These are phyloP conservation scores for Solanum pinnatisectum DNA, from an alignment of 257 asterid genomes.

Conservation along the genomic window DNA sequence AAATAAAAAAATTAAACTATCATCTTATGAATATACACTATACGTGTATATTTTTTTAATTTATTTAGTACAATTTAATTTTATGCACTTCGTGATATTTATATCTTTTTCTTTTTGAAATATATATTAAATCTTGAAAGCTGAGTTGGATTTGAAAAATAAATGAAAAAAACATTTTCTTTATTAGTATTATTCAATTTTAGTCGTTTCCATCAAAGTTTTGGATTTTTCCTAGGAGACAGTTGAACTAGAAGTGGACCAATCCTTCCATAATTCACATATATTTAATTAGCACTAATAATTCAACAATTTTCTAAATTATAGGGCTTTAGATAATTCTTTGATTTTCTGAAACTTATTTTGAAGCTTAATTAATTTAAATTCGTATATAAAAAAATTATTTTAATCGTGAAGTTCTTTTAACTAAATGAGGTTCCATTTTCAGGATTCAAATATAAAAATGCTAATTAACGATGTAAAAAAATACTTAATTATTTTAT, in stretches of 20 bases:
- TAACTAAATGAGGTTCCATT: background rate
- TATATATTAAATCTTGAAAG: background rate
- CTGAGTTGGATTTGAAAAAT: background rate
- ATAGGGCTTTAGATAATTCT: background rate
- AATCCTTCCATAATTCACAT: background rate
- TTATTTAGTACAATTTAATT: too few species aligned
- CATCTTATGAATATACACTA: background rate
- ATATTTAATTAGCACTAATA: background rate
- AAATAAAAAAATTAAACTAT: background rate
- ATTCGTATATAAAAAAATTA: background rate
- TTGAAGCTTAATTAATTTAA: background rate
- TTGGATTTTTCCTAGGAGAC: background rate
- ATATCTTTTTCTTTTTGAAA: too few species aligned
- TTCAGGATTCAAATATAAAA: background rate
- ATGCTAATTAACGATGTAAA: rapidly evolving
- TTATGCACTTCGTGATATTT: too few species aligned
- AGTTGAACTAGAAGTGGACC: background rate
- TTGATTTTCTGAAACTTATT: background rate
- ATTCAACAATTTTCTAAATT: background rate
- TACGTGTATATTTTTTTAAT: background rate
- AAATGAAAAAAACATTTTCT: too few species aligned
- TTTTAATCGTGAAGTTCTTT: background rate
- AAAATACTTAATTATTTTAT: background rate
- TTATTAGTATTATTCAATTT: background rate
- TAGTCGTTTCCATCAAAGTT: background rate